Evolutionary conservation across 495 filamentous ascomycete genomes (phyloP).

Genomic region (Penicillium pancosmium): DNA sequence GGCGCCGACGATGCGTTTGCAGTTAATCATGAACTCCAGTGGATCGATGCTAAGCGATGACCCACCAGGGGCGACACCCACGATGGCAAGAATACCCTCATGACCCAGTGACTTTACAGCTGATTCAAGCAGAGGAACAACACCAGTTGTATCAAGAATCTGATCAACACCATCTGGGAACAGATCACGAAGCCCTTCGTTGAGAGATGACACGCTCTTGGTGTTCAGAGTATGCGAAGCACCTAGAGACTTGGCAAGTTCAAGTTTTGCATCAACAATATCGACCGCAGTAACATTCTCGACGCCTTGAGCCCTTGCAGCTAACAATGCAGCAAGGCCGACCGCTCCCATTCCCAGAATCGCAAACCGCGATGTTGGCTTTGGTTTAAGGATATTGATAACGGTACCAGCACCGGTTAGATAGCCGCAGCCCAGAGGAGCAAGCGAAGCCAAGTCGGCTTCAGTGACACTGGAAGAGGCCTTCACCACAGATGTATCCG

Average conservation of each 20-base stretch:
- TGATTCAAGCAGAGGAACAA: slow-evolving; percentile 31
- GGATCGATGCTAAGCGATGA: slow-evolving; percentile 33
- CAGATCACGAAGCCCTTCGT: slow-evolving; percentile 24
- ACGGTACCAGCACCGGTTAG: slow-evolving; percentile 51
- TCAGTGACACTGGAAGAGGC: slow-evolving; percentile 7
- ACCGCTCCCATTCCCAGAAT: slow-evolving; percentile 49
- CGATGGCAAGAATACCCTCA: slow-evolving; percentile 42
- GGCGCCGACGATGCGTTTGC: slow-evolving; percentile 33
- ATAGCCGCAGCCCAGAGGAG: slow-evolving; percentile 52
- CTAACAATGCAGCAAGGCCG: slow-evolving; percentile 44
- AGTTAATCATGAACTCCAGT: slow-evolving; percentile 27
- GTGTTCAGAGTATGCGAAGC: slow-evolving; percentile 46
- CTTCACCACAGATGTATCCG: slow-evolving; percentile 35
- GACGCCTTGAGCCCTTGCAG: slow-evolving; percentile 26
- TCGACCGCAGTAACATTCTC: slow-evolving; percentile 46
- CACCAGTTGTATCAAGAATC: slow-evolving; percentile 47
- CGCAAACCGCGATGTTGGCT: slow-evolving; percentile 23
- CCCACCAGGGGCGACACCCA: slow-evolving; percentile 44
- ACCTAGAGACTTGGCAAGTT: slow-evolving; percentile 43
- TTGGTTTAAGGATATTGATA: slow-evolving; percentile 40
- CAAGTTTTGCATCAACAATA: slow-evolving; percentile 41
- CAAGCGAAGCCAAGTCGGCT: slow-evolving; percentile 35
- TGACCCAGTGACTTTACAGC: slow-evolving; percentile 38
- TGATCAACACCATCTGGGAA: slow-evolving; percentile 38
- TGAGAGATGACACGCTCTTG: slow-evolving; percentile 25